Conservation (phyloP, 805 yeast genomes). For the Nakazawaea siamensis region DNA sequence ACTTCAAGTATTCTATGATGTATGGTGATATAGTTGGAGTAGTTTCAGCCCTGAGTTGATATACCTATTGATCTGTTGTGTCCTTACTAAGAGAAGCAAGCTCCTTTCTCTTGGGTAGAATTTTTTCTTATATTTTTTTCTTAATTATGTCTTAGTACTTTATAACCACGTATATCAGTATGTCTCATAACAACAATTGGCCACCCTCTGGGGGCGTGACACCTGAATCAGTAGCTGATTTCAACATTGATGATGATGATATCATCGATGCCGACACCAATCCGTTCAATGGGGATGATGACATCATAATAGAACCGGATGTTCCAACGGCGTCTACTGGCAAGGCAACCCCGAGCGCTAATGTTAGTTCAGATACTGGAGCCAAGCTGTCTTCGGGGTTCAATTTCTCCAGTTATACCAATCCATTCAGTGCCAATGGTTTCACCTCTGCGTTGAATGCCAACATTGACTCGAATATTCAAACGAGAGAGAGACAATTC, state of each 20-base stretch:
- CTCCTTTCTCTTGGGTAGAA: too few relatives aligned
- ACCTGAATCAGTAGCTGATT: conserved; percentile 12
- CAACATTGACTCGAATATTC: conserved; percentile 22
- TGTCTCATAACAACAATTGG: neutral
- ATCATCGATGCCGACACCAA: conserved; percentile 1
- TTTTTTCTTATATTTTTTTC: too few relatives aligned
- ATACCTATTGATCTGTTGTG: too few relatives aligned
- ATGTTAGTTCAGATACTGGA: neutral
- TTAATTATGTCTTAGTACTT: too few relatives aligned
- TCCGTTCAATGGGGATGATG: conserved; percentile 21
- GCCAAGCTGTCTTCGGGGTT: neutral
- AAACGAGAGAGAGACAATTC: conserved; percentile 39
- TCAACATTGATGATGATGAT: conserved; percentile 14
- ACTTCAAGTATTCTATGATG: too few relatives aligned
- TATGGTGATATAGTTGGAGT: too few relatives aligned
- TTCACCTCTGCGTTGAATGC: conserved; percentile 13
- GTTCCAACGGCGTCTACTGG: neutral
- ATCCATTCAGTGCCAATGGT: conserved; percentile 21
- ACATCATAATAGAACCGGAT: conserved; percentile 26
- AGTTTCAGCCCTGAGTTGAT: too few relatives aligned
- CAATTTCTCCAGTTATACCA: conserved; percentile 21
- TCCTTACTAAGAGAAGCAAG: too few relatives aligned
- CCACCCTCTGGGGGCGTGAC: conserved; percentile 3
- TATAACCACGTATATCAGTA: too few relatives aligned
- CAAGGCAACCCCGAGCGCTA: neutral